Evolutionary conservation across 176 grass and related monocot genomes (phyloP).

Genomic region (Poa pratensis): DNA sequence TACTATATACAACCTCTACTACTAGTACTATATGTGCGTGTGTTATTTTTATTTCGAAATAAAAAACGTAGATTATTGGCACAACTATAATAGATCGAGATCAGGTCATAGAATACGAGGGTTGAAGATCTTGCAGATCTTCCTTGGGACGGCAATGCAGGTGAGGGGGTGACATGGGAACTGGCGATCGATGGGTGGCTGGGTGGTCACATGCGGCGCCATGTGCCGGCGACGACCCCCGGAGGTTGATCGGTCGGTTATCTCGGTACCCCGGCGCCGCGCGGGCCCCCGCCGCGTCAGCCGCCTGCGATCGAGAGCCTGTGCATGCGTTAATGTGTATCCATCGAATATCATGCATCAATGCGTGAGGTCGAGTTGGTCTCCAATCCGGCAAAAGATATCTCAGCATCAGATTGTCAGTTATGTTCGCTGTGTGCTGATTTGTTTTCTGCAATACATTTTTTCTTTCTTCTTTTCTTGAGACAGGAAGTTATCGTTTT

Average conservation of each 20-base stretch:
- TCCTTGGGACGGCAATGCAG: constrained; percentile 41
- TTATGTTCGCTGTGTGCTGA: not conserved
- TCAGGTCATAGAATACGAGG: constrained; percentile 38
- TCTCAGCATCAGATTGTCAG: constrained; percentile 16
- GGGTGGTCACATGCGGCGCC: constrained; percentile 50
- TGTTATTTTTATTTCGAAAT: not conserved
- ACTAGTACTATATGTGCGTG: not conserved
- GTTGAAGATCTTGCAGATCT: constrained; percentile 39
- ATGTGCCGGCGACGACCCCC: constrained; percentile 40
- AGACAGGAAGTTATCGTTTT: not conserved
- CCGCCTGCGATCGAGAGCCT: not conserved
- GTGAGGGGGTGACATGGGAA: constrained; percentile 2
- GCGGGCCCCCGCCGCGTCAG: not conserved
- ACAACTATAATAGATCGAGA: not conserved
- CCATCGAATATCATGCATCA: not conserved
- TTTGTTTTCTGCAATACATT: not conserved
- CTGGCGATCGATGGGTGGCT: not conserved
- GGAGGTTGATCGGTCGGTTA: constrained; percentile 35
- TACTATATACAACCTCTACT: not conserved
- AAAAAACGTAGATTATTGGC: constrained; percentile 4
- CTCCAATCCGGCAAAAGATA: constrained; percentile 35
- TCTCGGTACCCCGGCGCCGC: not conserved
- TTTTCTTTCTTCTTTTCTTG: not conserved
- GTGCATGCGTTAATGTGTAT: not conserved
- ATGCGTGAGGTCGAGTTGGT: not conserved